Conservation (phyloP, 192 early-diverging fungal species). For the Podila epigama region DNA sequence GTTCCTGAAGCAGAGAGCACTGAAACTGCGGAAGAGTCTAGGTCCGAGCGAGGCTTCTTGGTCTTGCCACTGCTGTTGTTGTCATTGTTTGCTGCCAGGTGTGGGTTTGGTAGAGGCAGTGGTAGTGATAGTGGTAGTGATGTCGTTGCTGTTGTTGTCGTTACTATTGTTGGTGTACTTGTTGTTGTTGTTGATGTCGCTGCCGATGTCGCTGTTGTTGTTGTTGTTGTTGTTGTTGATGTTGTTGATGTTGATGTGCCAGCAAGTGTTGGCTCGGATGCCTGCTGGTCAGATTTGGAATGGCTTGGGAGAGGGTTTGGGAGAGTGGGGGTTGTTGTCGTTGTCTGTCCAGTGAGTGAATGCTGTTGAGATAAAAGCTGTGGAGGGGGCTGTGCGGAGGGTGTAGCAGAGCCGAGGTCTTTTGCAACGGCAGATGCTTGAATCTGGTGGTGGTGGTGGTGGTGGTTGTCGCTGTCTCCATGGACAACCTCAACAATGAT, state of each 20-base stretch:
- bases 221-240: neutral
- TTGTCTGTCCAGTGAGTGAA: too few relatives aligned
- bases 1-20: slow-evolving; percentile 19
- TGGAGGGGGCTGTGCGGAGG: neutral
- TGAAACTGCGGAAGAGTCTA: neutral
- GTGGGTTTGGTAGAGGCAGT: neutral
- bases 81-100: neutral
- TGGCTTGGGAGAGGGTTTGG: too few relatives aligned
- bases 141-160: neutral
- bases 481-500: neutral
- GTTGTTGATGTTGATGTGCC: too few relatives aligned
- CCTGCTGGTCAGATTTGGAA: too few relatives aligned
- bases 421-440: neutral
- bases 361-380: too few relatives aligned
- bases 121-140: too few relatives aligned
- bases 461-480: neutral
- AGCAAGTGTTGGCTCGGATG: too few relatives aligned
- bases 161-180: neutral
- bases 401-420: neutral
- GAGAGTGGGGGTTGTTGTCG: too few relatives aligned
- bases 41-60: neutral
- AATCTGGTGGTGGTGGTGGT: neutral
- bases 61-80: neutral
- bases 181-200: neutral
- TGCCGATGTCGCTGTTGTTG: neutral